Conservation (phyloP, 2,329 filamentous ascomycete genomes). For the Fusarium solani-melongenae region DNA sequence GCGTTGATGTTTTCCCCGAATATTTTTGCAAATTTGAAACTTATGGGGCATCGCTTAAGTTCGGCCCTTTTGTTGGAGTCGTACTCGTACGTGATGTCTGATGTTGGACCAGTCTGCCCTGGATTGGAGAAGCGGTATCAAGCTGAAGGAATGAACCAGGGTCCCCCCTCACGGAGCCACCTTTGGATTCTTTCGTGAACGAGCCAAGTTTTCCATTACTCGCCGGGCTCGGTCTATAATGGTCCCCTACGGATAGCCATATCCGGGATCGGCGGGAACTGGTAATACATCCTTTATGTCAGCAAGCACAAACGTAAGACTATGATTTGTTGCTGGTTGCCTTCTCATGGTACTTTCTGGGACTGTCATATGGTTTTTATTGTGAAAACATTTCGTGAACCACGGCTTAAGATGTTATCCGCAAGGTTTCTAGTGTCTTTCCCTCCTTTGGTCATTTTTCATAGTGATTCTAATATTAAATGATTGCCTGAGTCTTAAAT, state of each 20-base stretch:
- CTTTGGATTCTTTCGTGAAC: not conserved
- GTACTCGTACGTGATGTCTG: not conserved
- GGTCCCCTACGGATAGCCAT: not conserved
- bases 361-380: not conserved
- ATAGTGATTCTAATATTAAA: not conserved
- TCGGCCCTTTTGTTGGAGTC: not conserved
- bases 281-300: not conserved
- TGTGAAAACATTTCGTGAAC: not conserved
- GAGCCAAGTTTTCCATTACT: not conserved
- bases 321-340: not conserved
- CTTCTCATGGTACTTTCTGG: not conserved
- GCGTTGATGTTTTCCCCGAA: not conserved
- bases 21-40: not conserved
- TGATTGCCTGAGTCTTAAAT: not conserved
- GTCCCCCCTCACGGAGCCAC: not conserved
- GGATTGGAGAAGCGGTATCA: not conserved
- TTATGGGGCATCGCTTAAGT: not conserved
- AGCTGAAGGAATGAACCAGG: not conserved
- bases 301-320: too few species aligned
- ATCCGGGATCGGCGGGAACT: not conserved
- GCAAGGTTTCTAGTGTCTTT: not conserved
- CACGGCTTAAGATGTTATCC: not conserved
- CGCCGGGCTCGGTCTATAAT: not conserved
- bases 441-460: not conserved
- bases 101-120: not conserved